Base-by-base conservation (phyloP, 148 eudicot species). In the Arctostaphylos glauca region DNA sequence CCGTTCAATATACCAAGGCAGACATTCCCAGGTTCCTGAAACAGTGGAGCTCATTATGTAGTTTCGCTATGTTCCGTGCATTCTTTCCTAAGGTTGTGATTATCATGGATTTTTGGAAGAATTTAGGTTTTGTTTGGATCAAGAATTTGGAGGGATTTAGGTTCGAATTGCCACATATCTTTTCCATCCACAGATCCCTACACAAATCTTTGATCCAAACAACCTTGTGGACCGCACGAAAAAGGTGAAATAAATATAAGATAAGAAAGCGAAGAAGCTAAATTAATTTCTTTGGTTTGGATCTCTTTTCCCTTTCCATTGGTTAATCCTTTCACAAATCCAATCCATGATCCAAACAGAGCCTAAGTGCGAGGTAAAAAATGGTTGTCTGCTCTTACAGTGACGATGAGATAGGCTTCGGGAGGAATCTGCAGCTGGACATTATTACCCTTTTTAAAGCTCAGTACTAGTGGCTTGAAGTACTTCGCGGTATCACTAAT, bases 1-100 rank as follows among this genome's bases (percentile, higher is more conserved):
- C 98, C 98, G 80, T 96, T 87, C 89, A 96, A 82, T 72, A 96
- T 92, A 18, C 96, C 99, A 73, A 96, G 85, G 87, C 99, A 96
- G 73, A 83, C 96, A 81, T 91, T 96, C 75, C 99, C 99, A 73
- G 82, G 84, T 78, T 89, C 84, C 99, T 96, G 87, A 58, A 82
- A 54, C 46, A 76, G 49, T 10, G 72, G 46, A 68, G 83, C 48
- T 53, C 64, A 18, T 81, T 18, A 70, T 19, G 7, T 44, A 15
- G 47, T 55, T 16, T 74, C 58, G 41, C 9, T 43, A 18, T 71
- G 12, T 2, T 41, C 5, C 19, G 10, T 31, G 2, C 9, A 3
- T 14, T 19, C 2, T 52, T 7, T 52, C 54, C 54, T 52, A 21
- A 64, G 15, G 41, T 64, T 23, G 70, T 64, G 1, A 9, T 52